These are phyloP conservation scores for Dorcoceras hygrometricum DNA, from an alignment of 257 asterid genomes.

Conservation along the genomic window DNA sequence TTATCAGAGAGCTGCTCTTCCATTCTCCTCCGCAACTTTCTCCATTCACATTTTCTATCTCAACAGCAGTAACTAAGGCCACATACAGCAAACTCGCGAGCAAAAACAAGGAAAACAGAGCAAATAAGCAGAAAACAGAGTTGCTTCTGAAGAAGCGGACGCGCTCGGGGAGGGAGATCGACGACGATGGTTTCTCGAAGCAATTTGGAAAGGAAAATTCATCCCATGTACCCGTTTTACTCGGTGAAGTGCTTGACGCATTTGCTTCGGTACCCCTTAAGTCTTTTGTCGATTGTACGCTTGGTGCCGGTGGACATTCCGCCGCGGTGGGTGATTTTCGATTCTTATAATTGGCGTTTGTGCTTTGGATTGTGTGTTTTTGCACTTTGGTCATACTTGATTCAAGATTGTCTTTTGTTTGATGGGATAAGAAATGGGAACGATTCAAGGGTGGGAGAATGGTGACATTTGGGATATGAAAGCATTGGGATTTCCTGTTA, in stretches of 20 bases:
- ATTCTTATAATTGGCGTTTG: not conserved
- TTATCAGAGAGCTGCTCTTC: conserved; percentile 37
- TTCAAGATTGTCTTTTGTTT: not conserved
- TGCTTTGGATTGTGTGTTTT: not conserved
- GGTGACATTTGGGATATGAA: not conserved
- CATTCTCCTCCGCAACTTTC: conserved; percentile 26
- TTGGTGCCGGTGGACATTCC: conserved; percentile 95
- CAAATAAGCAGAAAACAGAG: conserved; percentile 34
- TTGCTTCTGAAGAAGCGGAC: conserved; percentile 69
- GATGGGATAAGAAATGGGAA: not conserved
- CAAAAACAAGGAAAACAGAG: conserved; percentile 28
- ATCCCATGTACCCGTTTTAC: conserved; percentile 81
- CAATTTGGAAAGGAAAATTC: conserved; percentile 49
- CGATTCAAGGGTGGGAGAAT: not conserved
- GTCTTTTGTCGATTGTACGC: conserved; percentile 92
- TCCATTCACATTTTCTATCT: conserved; percentile 26
- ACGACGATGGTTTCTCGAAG: conserved; percentile 56
- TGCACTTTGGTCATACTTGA: not conserved
- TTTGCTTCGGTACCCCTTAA: conserved; percentile 55
- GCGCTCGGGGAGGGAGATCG: conserved; percentile 74
- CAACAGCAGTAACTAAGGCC: conserved; percentile 24
- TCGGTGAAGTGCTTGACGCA: conserved; percentile 83
- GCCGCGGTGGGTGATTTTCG: conserved; percentile 49
- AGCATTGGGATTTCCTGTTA: not conserved
- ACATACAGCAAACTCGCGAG: conserved; percentile 17